Evolutionary conservation across 2,329 filamentous ascomycete species (phyloP), one percentile per base, ranked within the genome.

Genomic region (Plectosphaerella sp.): DNA sequence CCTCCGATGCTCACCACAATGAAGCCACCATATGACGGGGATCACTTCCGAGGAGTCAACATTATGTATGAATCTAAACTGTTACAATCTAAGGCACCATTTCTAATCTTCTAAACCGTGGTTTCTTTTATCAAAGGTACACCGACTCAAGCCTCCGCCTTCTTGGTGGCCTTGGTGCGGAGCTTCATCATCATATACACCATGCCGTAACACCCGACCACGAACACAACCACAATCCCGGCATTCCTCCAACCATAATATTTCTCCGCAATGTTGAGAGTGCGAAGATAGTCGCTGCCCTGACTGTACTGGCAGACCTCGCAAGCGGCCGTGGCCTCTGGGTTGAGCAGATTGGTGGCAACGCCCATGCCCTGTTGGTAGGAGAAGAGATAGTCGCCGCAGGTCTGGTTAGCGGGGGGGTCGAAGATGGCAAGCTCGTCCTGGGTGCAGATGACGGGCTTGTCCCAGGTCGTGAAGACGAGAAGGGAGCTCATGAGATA

Each of bases 211-310:
- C 74, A 77, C 50, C 73, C 76, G 33, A 80, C 53, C 1, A 71
- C 76, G 56, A 85, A 84, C 3, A 80, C 66, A 1, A 76, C 78
- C 6, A 78, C 75, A 47, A 87, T 82, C 0, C 63, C 86, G 0
- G 80, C 80, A 65, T 88, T 75, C 47, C 86, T 74, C 86, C 86
- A 89, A 0, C 82, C 85, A 58, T 82, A 83, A 54, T 74, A 80
- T 57, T 86, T 81, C 3, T 81, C 73, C 1, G 72, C 71, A 11
- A 88, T 59, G 61, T 87, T 86, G 12, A 88, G 57, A 0, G 73
- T 80, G 2, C 66, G 58, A 3, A 88, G 62, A 56, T 85, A 88
- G 52, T 86, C 84, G 4, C 75, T 71, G 0, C 83, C 85, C 16
- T 60, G 66, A 2, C 64, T 66, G 61, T 82, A 88, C 54, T 81